Evolutionary conservation across 768 basidiomycete genomes (phyloP).

Genomic region (Tulasnella sp.): DNA sequence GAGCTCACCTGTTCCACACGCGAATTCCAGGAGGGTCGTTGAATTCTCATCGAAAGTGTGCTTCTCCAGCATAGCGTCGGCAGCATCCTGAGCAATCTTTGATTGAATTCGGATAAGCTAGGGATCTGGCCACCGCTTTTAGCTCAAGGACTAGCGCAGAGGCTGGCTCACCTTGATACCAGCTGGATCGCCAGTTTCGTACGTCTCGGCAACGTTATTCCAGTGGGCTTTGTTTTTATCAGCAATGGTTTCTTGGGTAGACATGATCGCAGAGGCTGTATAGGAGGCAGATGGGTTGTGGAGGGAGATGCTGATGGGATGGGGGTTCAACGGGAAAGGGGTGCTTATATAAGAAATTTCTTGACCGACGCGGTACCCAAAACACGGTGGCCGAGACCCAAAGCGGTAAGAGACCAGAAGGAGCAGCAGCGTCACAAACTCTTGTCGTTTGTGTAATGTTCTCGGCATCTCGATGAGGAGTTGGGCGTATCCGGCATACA

Average conservation of each 20-base stretch:
- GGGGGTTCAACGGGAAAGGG: neutral
- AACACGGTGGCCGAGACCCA: neutral
- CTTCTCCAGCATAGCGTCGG: slow-evolving; percentile 37
- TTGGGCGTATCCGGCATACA: neutral
- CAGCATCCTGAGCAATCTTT: slow-evolving; percentile 35
- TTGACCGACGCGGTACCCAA: slow-evolving; percentile 4
- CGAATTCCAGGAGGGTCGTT: slow-evolving; percentile 67
- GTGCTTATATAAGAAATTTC: slow-evolving; percentile 7
- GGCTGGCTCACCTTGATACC: neutral
- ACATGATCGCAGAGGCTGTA: neutral
- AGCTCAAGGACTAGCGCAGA: neutral
- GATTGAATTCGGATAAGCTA: neutral
- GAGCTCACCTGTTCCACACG: slow-evolving; percentile 63
- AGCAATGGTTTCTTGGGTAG: slow-evolving; percentile 3
- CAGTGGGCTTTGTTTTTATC: neutral
- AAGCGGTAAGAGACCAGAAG: neutral
- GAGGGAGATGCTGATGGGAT: neutral
- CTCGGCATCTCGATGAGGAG: neutral
- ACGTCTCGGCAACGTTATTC: neutral
- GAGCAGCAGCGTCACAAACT: neutral
- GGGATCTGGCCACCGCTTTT: neutral
- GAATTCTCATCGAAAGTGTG: slow-evolving; percentile 53
- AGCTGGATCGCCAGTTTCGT: neutral
- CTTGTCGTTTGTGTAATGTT: neutral
- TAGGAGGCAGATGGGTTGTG: neutral